phyloP scores from a whole-genome alignment of 148 eudicot genomes.

The Nepenthes gracilis region DNA sequence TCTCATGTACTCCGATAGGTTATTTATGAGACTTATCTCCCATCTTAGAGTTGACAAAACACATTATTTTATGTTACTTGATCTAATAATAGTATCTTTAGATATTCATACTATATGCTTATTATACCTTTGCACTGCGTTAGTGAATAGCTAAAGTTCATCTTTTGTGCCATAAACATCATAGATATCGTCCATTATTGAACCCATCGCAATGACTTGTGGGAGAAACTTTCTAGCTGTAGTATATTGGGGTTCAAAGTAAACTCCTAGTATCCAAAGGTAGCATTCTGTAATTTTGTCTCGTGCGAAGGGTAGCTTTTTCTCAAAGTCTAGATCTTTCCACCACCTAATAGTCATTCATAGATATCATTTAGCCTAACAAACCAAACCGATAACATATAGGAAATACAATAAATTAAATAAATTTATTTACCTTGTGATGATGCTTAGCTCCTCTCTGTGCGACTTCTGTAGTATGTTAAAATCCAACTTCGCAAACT shows the following conservation, averaged over 20 bases:
- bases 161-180: conserved; percentile 19
- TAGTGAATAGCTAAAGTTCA: conserved; percentile 22
- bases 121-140: conserved; percentile 19
- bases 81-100: not conserved
- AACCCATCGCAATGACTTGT: conserved; percentile 1
- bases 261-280: not conserved
- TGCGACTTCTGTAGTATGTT: conserved; percentile 33
- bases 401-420: not conserved
- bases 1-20: not conserved
- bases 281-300: not conserved
- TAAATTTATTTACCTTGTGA: conserved; percentile 17
- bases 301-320: not conserved
- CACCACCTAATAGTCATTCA: not conserved
- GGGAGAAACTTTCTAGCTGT: conserved; percentile 5
- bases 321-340: not conserved
- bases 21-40: not conserved
- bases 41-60: not conserved
- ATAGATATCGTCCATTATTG: conserved; percentile 23
- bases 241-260: not conserved
- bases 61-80: too few relatives aligned
- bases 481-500: conserved; percentile 43
- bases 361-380: too few relatives aligned
- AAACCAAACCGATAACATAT: not conserved
- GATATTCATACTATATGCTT: not conserved
- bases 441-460: conserved; percentile 25